A percentile compares a stretch with the other conserved stretches of the same genome.
phyloP scores from a whole-genome alignment of 208 protist species.

The Crithidia fasciculata region DNA sequence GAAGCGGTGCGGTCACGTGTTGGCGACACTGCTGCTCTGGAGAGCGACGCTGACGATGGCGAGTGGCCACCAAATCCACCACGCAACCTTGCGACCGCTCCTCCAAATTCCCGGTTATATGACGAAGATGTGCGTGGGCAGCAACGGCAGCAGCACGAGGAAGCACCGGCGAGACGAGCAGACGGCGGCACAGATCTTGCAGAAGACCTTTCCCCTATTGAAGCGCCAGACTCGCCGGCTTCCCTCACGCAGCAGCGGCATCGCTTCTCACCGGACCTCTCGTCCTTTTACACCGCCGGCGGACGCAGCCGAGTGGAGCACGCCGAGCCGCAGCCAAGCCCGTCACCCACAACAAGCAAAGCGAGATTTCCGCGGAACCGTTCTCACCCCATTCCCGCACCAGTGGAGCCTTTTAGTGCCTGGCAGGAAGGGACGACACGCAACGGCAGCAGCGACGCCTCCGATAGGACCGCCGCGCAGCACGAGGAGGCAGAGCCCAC shows the following conservation, averaged over 20 bases:
- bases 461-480: neutral
- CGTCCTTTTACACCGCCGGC: constrained; percentile 19
- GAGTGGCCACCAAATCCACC: neutral
- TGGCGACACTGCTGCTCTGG: neutral
- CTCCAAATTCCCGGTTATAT: too few species aligned
- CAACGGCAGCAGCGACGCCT: neutral
- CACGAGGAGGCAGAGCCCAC: too few species aligned
- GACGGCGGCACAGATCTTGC: neutral
- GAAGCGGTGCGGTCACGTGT: constrained; percentile 5
- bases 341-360: neutral
- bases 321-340: neutral
- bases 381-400: too few species aligned
- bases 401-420: too few species aligned
- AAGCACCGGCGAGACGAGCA: neutral
- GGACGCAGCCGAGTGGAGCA: neutral
- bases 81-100: too few species aligned
- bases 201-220: constrained; percentile 6
- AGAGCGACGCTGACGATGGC: neutral
- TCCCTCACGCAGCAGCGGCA: constrained; percentile 5
- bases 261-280: neutral
- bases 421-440: too few species aligned
- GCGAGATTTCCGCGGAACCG: too few species aligned
- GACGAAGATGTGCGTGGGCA: too few species aligned
- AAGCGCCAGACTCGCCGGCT: neutral
- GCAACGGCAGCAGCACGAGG: neutral